A percentile compares a stretch with the other conserved stretches of the same genome.
These are phyloP conservation scores for Heterobasidion occidentale DNA, from an alignment of 1,284 basidiomycete genomes.

Conservation along the genomic window DNA sequence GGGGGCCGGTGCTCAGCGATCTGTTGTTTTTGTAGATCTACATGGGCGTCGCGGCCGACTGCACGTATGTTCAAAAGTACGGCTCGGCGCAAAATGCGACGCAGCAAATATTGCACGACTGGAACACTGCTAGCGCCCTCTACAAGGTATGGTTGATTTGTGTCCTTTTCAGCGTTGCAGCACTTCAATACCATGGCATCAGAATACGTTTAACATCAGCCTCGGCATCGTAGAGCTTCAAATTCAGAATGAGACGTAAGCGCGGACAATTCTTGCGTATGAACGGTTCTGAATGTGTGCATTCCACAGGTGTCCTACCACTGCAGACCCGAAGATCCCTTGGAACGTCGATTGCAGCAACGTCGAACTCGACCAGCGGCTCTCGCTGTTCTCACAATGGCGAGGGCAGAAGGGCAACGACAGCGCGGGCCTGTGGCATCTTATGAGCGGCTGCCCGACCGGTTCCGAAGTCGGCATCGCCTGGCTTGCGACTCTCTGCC, in stretches of 20 bases:
- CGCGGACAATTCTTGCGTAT: background rate
- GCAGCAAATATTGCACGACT: conserved; percentile 68
- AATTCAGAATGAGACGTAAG: conserved; percentile 49
- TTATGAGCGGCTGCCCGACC: conserved; percentile 83
- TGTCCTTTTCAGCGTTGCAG: background rate
- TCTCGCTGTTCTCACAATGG: conserved; percentile 83
- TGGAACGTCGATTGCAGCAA: conserved; percentile 53
- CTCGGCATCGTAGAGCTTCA: conserved; percentile 78
- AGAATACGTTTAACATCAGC: conserved; percentile 75
- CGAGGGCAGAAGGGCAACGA: conserved; percentile 67
- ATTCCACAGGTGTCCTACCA: conserved; percentile 40
- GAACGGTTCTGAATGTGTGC: too few relatives aligned
- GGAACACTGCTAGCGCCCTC: conserved; percentile 71
- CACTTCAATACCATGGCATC: conserved; percentile 1
- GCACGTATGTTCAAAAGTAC: conserved; percentile 65
- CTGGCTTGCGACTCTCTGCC: conserved; percentile 78
- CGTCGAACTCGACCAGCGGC: conserved; percentile 53
- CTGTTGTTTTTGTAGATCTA: conserved; percentile 36
- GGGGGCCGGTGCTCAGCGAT: background rate
- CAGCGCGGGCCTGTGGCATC: conserved; percentile 80
- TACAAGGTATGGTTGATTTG: conserved; percentile 49
- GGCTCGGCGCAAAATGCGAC: conserved; percentile 60
- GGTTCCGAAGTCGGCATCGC: conserved; percentile 86
- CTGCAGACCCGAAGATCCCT: conserved; percentile 34
- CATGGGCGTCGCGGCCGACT: conserved; percentile 87